Evolutionary conservation across 2,329 filamentous ascomycete genomes (phyloP).

Genomic region (Cyphellophora europaea): DNA sequence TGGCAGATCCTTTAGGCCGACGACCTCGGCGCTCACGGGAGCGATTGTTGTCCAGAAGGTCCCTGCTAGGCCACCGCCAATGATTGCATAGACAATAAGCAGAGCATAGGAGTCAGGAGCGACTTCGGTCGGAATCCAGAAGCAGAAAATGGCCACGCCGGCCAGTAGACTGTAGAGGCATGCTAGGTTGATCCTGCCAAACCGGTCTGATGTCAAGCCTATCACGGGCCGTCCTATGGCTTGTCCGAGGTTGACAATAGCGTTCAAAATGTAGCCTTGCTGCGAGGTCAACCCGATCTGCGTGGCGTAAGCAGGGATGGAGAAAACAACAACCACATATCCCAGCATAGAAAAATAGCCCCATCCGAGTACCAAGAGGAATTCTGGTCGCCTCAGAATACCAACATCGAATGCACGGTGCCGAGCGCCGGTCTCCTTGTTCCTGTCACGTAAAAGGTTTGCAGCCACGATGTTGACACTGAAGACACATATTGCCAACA

Average conservation of each 20-base stretch:
- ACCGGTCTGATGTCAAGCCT: slow-evolving; percentile 52
- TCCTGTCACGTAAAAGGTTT: slow-evolving; percentile 48
- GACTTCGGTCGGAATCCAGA: slow-evolving; percentile 52
- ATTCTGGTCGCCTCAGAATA: slow-evolving; percentile 45
- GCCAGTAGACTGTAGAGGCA: slow-evolving; percentile 44
- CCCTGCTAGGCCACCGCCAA: slow-evolving; percentile 50
- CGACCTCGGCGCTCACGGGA: slow-evolving; percentile 52
- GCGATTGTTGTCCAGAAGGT: slow-evolving; percentile 52
- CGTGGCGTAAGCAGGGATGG: slow-evolving; percentile 52
- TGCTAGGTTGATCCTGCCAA: slow-evolving; percentile 56
- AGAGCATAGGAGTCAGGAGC: slow-evolving; percentile 38
- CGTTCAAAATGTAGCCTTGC: slow-evolving; percentile 54
- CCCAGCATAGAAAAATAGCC: slow-evolving; percentile 55
- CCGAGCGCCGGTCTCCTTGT: slow-evolving; percentile 44
- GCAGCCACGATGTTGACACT: slow-evolving; percentile 43
- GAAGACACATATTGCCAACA: slow-evolving; percentile 48
- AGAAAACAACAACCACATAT: slow-evolving; percentile 57
- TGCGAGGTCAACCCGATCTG: slow-evolving; percentile 48
- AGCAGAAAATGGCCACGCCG: slow-evolving; percentile 48
- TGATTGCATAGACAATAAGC: slow-evolving; percentile 49
- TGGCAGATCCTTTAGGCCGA: slow-evolving; percentile 49
- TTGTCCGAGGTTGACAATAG: slow-evolving; percentile 55
- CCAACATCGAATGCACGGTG: slow-evolving; percentile 44
- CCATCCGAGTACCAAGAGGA: slow-evolving; percentile 49
- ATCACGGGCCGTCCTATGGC: slow-evolving; percentile 48